Evolutionary conservation across 495 filamentous ascomycete genomes (phyloP).

Genomic region (Pyrenula massariospora): DNA sequence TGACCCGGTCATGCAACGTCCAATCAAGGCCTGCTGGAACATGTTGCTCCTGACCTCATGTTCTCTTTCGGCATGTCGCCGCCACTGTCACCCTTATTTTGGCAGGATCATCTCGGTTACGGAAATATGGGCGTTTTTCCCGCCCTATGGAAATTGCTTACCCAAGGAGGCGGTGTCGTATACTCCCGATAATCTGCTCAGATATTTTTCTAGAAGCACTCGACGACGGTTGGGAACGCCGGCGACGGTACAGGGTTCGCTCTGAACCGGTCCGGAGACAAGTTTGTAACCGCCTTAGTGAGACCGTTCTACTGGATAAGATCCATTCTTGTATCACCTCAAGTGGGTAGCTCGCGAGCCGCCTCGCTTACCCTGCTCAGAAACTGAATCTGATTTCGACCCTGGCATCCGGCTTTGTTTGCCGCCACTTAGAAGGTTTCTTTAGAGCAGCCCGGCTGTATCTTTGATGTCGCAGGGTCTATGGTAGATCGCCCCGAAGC

Average conservation of each 20-base stretch:
- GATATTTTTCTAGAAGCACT: too few species aligned
- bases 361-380: neutral
- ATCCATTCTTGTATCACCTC: neutral
- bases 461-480: neutral
- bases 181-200: neutral
- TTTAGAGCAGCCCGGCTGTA: neutral
- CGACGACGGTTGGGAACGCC: too few species aligned
- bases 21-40: neutral
- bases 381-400: neutral
- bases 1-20: neutral
- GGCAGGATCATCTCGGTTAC: neutral
- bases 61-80: neutral
- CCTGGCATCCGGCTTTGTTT: neutral
- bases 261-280: too few species aligned
- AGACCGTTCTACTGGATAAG: too few species aligned
- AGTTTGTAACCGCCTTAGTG: too few species aligned
- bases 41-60: neutral
- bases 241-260: too few species aligned
- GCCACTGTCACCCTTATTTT: neutral
- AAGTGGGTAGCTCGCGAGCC: neutral
- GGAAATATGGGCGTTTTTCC: neutral
- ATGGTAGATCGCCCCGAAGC: neutral
- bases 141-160: neutral
- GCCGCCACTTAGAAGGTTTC: neutral
- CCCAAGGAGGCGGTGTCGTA: neutral